Percentiles rank a stretch among this genome's conserved stretches.
Evolutionary conservation across 163 green algal species (phyloP).

Genomic region (Volvox carteri): DNA sequence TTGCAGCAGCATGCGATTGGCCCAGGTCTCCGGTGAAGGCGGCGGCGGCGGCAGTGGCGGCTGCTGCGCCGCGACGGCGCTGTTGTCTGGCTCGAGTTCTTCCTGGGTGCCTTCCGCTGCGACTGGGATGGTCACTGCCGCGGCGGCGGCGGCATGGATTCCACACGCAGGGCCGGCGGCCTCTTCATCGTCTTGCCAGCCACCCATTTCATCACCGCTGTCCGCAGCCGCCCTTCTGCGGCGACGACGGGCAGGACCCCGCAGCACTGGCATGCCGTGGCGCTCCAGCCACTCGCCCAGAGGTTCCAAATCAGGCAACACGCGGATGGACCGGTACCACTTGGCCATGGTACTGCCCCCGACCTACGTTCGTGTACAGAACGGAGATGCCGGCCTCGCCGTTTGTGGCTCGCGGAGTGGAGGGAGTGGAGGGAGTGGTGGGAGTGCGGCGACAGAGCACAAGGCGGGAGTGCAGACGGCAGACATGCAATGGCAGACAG

Average conservation of each 20-base stretch:
- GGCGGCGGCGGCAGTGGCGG: too few species aligned
- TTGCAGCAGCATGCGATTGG: constrained; percentile 4
- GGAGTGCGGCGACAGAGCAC: too few species aligned
- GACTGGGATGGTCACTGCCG: neutral
- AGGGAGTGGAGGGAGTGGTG: too few species aligned
- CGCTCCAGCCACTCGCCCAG: constrained; percentile 46
- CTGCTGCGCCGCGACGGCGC: too few species aligned
- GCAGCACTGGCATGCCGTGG: constrained; percentile 19
- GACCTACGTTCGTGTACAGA: too few species aligned
- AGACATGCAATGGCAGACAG: too few species aligned
- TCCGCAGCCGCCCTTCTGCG: neutral
- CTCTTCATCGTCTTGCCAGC: neutral
- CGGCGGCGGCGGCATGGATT: neutral
- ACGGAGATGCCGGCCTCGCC: too few species aligned
- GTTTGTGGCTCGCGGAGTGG: too few species aligned
- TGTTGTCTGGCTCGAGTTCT: too few species aligned
- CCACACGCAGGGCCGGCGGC: neutral
- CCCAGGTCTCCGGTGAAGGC: neutral
- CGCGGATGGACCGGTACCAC: constrained; percentile 50
- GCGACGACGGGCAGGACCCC: constrained; percentile 11
- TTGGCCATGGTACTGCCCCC: constrained; percentile 42
- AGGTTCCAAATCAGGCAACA: constrained; percentile 42
- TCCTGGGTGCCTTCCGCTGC: too few species aligned
- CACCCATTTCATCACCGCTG: constrained; percentile 8
- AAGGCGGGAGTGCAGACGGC: too few species aligned